Conservation (phyloP, 2,329 filamentous ascomycete genomes). For the Penicillium sp. region DNA sequence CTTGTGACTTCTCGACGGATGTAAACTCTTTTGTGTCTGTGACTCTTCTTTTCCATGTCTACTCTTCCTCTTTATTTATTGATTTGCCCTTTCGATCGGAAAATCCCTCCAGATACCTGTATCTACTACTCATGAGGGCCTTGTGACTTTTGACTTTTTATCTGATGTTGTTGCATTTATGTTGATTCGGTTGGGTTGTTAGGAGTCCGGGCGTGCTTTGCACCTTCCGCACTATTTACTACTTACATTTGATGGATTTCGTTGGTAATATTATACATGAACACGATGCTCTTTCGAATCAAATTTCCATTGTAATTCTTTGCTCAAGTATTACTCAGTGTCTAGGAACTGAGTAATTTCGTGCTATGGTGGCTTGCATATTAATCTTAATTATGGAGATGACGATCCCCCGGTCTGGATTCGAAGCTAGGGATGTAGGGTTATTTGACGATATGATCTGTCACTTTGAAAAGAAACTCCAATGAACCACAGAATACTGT, state of each 20-base stretch:
- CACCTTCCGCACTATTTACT: slow-evolving; percentile 12
- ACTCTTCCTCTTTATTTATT: slow-evolving; percentile 14
- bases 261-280: background rate
- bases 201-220: slow-evolving; percentile 18
- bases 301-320: background rate
- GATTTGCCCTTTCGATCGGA: background rate
- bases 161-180: background rate
- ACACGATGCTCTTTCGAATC: slow-evolving; percentile 4
- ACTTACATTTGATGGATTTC: background rate
- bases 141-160: slow-evolving; percentile 8
- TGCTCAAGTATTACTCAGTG: background rate
- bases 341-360: background rate
- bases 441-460: background rate
- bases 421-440: slow-evolving; percentile 4
- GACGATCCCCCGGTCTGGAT: background rate
- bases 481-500: background rate
- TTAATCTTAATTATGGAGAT: background rate
- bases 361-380: background rate
- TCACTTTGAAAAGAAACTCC: background rate
- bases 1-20: slow-evolving; percentile 4
- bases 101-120: slow-evolving; percentile 8
- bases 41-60: slow-evolving; percentile 10
- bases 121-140: slow-evolving; percentile 20
- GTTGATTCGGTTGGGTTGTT: slow-evolving; percentile 7
- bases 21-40: slow-evolving; percentile 1